Evolutionary conservation across 225 moss, liverwort and hornwort genomes (phyloP), one percentile per base, ranked within the genome.

Genomic region (Straminergon stramineum): DNA sequence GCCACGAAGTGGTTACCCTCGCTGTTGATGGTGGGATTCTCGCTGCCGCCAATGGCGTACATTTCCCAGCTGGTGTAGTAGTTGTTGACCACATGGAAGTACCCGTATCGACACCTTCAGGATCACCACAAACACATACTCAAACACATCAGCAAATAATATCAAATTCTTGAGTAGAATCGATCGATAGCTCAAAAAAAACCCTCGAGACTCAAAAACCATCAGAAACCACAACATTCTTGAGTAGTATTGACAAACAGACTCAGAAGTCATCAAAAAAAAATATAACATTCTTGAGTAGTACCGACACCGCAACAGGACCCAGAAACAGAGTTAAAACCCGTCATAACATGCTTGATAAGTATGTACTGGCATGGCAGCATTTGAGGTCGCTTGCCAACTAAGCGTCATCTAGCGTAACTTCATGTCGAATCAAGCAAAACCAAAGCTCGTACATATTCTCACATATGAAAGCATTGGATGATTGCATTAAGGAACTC

Each of bases 41-140:
- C 98, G 43, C 98, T 97, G 23, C 98, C 98, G 52, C 97, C 98
- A 14, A 98, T 95, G 37, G 97, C 98, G 61, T 96, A 97, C 79
- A 95, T 95, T 63, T 81, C 80, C 98, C 98, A 98, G 31, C 82
- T 85, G n/a, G 76, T 83, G 87, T 96, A 97, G 83, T 91, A 93
- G 90, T 98, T 98, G 91, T 98, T 98, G 24, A 96, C 97, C 34
- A 98, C 93, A 63, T 98, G 97, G 61, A 97, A 97, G 60, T 90
- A 95, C 18, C 96, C 97, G 60, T 75, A 89, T 18, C 98, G 93
- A 81, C 97, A 93, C 88, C 98, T 97, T 83, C 83, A 85, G 48
- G 30, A 62, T 15, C 87, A 79, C 30, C 55, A 35, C 45, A 66
- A 24, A 51, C 34, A 58, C 6, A 51, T 52, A 83, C 23, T 65